Evolutionary conservation across 441 rosid species (phyloP).

Genomic region (Iberis amara): DNA sequence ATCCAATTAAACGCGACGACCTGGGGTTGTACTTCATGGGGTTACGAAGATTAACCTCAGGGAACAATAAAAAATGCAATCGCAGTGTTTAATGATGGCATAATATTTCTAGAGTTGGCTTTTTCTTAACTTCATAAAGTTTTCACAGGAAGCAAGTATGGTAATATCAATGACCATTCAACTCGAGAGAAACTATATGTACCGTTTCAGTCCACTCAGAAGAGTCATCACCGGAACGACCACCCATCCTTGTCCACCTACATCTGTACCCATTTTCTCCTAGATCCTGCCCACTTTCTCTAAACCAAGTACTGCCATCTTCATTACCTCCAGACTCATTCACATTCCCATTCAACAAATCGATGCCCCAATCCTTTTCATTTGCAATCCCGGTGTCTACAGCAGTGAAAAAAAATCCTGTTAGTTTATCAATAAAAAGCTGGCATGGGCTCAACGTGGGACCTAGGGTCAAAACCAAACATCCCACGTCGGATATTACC

Average conservation of each 20-base stretch:
- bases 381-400: slow-evolving; percentile 95
- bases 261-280: slow-evolving; percentile 86
- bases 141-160: slow-evolving; percentile 4
- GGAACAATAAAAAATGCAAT: neutral
- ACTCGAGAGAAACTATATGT: slow-evolving; percentile 26
- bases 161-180: slow-evolving; percentile 11
- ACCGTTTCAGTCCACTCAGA: slow-evolving; percentile 98
- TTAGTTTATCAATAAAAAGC: too few relatives aligned
- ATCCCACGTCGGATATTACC: too few relatives aligned
- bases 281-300: slow-evolving; percentile 83
- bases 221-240: slow-evolving; percentile 64
- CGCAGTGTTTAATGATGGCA: neutral
- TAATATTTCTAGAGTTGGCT: neutral
- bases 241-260: slow-evolving; percentile 97
- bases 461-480: too few relatives aligned
- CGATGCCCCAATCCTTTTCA: slow-evolving; percentile 97
- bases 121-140: neutral
- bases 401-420: slow-evolving; percentile 2
- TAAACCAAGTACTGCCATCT: slow-evolving; percentile 87
- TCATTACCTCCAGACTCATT: slow-evolving; percentile 85
- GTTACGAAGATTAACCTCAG: slow-evolving; percentile 36
- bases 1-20: slow-evolving; percentile 53
- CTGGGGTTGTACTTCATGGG: slow-evolving; percentile 39
- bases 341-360: slow-evolving; percentile 69
- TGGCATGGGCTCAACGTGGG: too few relatives aligned